These are phyloP conservation scores for Phaeosphaeria sp. DNA, from an alignment of 2,329 filamentous ascomycete species.

Conservation along the genomic window DNA sequence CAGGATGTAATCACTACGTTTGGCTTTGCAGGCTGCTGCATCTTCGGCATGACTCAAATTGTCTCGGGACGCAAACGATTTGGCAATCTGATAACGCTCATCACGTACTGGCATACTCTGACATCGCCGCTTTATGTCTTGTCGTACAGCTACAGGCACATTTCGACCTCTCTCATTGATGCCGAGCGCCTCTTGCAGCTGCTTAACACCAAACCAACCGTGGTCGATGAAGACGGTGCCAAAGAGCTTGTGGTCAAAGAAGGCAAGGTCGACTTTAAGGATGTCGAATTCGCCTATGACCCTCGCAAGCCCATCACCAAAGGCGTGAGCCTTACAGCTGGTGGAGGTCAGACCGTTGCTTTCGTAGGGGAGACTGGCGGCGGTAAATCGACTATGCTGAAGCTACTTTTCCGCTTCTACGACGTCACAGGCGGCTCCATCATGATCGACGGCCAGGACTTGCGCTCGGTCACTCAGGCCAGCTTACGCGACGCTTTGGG, in stretches of 20 bases:
- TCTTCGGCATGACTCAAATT: conserved; percentile 63
- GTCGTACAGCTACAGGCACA: conserved; percentile 56
- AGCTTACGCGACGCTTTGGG: conserved; percentile 66
- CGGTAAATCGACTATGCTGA: conserved; percentile 68
- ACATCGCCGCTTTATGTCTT: conserved; percentile 59
- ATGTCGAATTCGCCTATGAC: conserved; percentile 65
- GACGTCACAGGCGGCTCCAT: conserved; percentile 63
- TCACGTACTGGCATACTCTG: conserved; percentile 68
- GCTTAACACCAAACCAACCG: conserved; percentile 64
- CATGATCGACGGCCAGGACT: conserved; percentile 65
- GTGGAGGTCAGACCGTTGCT: conserved; percentile 64
- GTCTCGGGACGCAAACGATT: conserved; percentile 57
- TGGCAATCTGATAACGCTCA: conserved; percentile 69
- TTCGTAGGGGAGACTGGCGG: conserved; percentile 70
- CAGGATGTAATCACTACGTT: conserved; percentile 58
- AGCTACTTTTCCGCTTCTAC: conserved; percentile 67
- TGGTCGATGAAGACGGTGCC: conserved; percentile 53
- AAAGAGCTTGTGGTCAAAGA: conserved; percentile 52
- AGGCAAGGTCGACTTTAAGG: conserved; percentile 61
- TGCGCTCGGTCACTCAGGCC: conserved; percentile 64
- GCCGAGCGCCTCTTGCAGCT: conserved; percentile 68
- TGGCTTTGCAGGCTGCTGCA: conserved; percentile 57
- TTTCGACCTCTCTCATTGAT: conserved; percentile 66
- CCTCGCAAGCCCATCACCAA: conserved; percentile 59
- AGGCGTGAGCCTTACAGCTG: conserved; percentile 57